Conservation (phyloP, 2,329 filamentous ascomycete species). For the Fusarium sp. region DNA sequence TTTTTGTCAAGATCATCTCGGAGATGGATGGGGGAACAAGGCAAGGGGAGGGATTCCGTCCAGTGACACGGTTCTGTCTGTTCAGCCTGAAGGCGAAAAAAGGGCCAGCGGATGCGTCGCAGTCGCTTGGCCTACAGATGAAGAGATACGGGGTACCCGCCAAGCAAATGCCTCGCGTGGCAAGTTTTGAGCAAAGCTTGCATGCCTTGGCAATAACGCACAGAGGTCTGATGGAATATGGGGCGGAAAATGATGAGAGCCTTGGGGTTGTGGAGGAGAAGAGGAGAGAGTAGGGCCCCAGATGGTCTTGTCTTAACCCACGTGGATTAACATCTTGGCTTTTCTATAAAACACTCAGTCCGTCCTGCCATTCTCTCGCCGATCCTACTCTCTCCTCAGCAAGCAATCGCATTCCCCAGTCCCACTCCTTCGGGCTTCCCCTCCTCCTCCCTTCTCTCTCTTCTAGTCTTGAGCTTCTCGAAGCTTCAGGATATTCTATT, state of each 20-base stretch:
- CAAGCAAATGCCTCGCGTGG: conserved; percentile 20
- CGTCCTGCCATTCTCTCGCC: neutral
- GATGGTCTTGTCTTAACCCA: conserved; percentile 4
- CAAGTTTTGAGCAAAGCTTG: conserved; percentile 15
- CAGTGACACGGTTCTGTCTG: neutral
- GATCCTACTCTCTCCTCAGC: conserved; percentile 4
- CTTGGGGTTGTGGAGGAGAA: neutral
- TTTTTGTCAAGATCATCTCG: conserved; percentile 9
- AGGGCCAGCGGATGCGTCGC: neutral
- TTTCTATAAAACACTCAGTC: conserved; percentile 11
- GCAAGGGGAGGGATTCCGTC: neutral
- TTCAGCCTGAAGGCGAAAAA: conserved; percentile 6
- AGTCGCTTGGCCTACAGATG: neutral
- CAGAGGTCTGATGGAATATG: conserved; percentile 11
- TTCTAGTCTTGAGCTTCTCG: neutral
- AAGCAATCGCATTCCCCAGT: neutral
- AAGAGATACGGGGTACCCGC: neutral
- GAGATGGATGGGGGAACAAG: neutral
- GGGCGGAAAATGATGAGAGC: neutral
- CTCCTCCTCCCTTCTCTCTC: neutral
- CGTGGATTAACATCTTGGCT: conserved; percentile 21
- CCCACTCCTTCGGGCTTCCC: neutral
- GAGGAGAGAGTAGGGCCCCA: neutral
- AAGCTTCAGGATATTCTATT: neutral
- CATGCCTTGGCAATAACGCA: conserved; percentile 18